Conservation (phyloP, 352 stramenopile species). For the Globisporangium ultimum region DNA sequence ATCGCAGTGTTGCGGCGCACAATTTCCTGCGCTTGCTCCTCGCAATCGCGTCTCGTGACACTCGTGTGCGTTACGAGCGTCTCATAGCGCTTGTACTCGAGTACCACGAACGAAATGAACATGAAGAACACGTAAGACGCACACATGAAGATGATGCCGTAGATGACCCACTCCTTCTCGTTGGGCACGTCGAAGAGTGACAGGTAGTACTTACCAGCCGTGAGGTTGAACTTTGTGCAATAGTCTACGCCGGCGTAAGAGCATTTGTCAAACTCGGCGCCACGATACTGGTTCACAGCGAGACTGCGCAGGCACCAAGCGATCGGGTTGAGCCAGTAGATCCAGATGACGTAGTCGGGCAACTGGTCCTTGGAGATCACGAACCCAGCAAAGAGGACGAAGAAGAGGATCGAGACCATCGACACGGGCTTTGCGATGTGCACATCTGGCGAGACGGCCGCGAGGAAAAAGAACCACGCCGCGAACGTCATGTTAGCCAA, state of each 20-base stretch:
- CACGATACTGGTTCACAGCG: constrained; percentile 17
- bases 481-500: constrained; percentile 24
- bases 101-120: constrained; percentile 18
- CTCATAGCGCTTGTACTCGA: constrained; percentile 25
- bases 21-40: constrained; percentile 6
- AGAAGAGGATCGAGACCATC: constrained; percentile 23
- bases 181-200: constrained; percentile 21
- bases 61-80: constrained; percentile 7
- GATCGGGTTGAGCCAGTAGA: constrained; percentile 43
- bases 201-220: constrained; percentile 17
- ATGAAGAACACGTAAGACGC: constrained; percentile 21
- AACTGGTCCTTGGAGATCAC: constrained; percentile 26
- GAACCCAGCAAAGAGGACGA: constrained; percentile 32
- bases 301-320: constrained; percentile 22
- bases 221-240: constrained; percentile 15
- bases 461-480: constrained; percentile 26
- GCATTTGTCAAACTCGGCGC: constrained; percentile 9
- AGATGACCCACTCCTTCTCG: constrained; percentile 18
- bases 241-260: constrained; percentile 19
- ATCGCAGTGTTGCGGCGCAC: constrained; percentile 7
- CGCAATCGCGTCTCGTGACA: constrained; percentile 7
- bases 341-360: constrained; percentile 27
- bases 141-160: constrained; percentile 21
- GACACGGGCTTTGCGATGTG: constrained; percentile 27
- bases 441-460: constrained; percentile 13